A percentile compares a stretch with the other conserved stretches of the same genome.
Evolutionary conservation across 768 basidiomycete species (phyloP).

Genomic region (Tubosaeta sp.): DNA sequence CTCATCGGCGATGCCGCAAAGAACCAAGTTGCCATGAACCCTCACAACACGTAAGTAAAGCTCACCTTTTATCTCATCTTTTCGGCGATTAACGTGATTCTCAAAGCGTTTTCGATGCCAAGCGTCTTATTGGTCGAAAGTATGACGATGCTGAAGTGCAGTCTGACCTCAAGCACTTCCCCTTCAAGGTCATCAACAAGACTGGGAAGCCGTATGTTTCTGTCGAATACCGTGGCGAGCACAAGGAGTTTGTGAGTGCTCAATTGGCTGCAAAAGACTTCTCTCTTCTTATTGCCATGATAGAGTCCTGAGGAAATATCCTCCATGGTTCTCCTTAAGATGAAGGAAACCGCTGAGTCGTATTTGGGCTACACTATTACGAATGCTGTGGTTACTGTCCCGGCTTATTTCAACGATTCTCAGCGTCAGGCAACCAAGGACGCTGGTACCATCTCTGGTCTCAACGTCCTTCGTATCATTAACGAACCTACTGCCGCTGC

Average conservation of each 20-base stretch:
- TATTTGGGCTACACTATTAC: conserved; percentile 81
- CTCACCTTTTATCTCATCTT: background rate
- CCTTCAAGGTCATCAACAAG: conserved; percentile 87
- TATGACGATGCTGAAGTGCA: conserved; percentile 83
- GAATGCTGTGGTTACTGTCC: conserved; percentile 95
- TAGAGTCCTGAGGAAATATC: conserved; percentile 96
- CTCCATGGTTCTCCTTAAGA: conserved; percentile 95
- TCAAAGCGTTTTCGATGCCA: conserved; percentile 90
- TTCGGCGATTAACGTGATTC: conserved; percentile 1
- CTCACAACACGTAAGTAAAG: conserved; percentile 74
- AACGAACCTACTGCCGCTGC: conserved; percentile 99
- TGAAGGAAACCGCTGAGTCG: conserved; percentile 98
- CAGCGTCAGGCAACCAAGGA: conserved; percentile 99
- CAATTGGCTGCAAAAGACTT: background rate
- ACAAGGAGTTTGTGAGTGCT: conserved; percentile 80
- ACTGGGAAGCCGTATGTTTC: conserved; percentile 83
- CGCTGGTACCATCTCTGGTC: conserved; percentile 88
- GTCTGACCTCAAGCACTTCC: conserved; percentile 86
- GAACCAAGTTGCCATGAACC: conserved; percentile 99
- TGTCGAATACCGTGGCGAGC: conserved; percentile 90
- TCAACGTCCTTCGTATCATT: conserved; percentile 97
- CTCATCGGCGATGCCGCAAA: conserved; percentile 99
- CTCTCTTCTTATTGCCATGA: conserved; percentile 16
- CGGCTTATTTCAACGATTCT: conserved; percentile 99
- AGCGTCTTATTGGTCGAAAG: conserved; percentile 95